A percentile compares a stretch with the other conserved stretches of the same genome.
These are phyloP conservation scores for Hymenoscyphus fructigenus DNA, from an alignment of 2,329 filamentous ascomycete genomes.

Conservation along the genomic window DNA sequence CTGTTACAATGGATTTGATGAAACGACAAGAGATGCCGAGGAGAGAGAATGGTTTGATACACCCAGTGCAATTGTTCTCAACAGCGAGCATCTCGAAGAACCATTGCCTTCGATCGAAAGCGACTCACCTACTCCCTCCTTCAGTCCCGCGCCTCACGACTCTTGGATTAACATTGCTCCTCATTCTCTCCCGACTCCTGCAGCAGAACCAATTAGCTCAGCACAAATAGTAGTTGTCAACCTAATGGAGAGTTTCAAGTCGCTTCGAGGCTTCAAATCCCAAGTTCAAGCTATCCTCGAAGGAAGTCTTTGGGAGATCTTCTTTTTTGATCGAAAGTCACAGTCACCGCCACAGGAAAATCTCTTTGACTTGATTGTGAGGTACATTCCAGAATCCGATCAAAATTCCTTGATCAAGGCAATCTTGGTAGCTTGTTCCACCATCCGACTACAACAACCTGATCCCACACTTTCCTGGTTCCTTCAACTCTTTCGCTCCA, in stretches of 20 bases:
- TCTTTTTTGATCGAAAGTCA: slow-evolving; percentile 17
- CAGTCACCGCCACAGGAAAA: slow-evolving; percentile 14
- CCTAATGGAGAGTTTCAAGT: slow-evolving; percentile 22
- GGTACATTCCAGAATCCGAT: slow-evolving; percentile 9
- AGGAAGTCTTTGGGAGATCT: slow-evolving; percentile 14
- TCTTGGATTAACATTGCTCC: not conserved
- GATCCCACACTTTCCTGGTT: slow-evolving; percentile 20
- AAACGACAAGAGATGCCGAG: not conserved
- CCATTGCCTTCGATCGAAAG: not conserved
- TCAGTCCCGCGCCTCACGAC: not conserved
- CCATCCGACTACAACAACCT: slow-evolving; percentile 9
- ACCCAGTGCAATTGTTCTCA: not conserved
- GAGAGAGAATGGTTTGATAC: slow-evolving; percentile 9
- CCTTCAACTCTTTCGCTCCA: slow-evolving; percentile 16
- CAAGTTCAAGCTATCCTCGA: slow-evolving; percentile 17
- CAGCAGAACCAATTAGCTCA: not conserved
- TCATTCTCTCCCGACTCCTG: not conserved
- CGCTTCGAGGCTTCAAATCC: slow-evolving; percentile 19
- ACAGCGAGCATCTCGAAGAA: not conserved
- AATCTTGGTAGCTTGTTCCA: slow-evolving; percentile 19
- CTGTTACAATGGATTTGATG: not conserved
- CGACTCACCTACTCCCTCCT: not conserved
- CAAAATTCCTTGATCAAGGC: slow-evolving; percentile 16
- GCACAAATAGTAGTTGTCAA: not conserved
- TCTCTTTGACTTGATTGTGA: slow-evolving; percentile 17